phyloP scores from a whole-genome alignment of 306 rosid species.

The Betula pendula region DNA sequence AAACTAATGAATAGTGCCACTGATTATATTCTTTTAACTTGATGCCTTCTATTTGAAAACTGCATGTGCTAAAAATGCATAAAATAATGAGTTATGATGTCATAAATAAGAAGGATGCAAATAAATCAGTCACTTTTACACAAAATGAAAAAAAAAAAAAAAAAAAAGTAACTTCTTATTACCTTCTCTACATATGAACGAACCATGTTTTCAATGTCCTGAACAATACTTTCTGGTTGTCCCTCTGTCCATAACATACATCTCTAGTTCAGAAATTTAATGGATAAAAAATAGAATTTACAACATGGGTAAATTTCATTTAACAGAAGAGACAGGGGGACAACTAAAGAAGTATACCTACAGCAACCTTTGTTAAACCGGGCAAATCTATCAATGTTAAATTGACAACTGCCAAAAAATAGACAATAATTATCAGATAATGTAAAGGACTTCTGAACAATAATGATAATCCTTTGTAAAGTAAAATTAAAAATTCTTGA shows the following conservation, averaged over 20 bases:
- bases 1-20: neutral
- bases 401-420: slow-evolving; percentile 56
- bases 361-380: slow-evolving; percentile 66
- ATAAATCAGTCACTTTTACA: neutral
- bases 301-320: slow-evolving; percentile 1
- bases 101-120: neutral
- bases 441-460: slow-evolving; percentile 21
- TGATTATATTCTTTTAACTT: neutral
- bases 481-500: neutral
- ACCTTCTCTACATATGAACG: slow-evolving; percentile 73
- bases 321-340: neutral
- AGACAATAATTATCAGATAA: slow-evolving; percentile 21
- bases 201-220: slow-evolving; percentile 75
- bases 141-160: neutral
- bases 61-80: neutral
- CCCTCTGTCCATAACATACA: slow-evolving; percentile 54
- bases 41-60: neutral
- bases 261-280: slow-evolving; percentile 15
- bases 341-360: slow-evolving; percentile 42
- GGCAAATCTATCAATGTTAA: slow-evolving; percentile 64
- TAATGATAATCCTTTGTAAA: neutral
- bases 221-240: slow-evolving; percentile 71
- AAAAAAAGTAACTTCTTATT: slow-evolving; percentile 20
- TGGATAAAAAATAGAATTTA: neutral
- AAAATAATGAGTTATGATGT: neutral